Conservation (phyloP, 2,329 filamentous ascomycete species). For the Tolypocladium amazonense region DNA sequence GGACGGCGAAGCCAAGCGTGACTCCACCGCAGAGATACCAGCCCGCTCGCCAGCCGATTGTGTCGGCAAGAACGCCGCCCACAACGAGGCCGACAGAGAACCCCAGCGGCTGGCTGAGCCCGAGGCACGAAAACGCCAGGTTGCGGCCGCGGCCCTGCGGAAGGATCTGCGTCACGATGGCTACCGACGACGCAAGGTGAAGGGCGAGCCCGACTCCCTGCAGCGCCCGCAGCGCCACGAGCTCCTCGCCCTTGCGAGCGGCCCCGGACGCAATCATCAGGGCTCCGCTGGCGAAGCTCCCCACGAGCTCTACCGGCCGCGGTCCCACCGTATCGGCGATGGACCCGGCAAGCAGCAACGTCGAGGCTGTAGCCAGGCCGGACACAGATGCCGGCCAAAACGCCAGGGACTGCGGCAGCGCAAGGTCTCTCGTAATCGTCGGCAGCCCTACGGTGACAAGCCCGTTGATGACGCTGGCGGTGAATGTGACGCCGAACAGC, state of each 20-base stretch:
- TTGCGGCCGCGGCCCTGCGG: constrained; percentile 24
- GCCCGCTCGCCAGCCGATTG: constrained; percentile 34
- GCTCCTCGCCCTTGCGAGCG: constrained; percentile 15
- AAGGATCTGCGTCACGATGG: constrained; percentile 21
- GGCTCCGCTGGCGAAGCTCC: constrained; percentile 17
- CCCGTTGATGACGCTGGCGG: neutral
- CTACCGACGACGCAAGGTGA: constrained; percentile 23
- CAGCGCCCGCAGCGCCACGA: constrained; percentile 26
- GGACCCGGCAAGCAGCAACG: constrained; percentile 26
- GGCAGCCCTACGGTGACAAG: constrained; percentile 18
- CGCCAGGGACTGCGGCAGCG: constrained; percentile 19
- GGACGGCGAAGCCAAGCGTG: constrained; percentile 21
- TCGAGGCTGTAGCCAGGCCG: constrained; percentile 22
- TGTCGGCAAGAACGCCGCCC: constrained; percentile 35
- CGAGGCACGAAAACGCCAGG: constrained; percentile 30
- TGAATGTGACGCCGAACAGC: neutral
- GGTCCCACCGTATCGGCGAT: constrained; percentile 26
- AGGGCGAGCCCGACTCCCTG: constrained; percentile 27
- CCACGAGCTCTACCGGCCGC: constrained; percentile 19
- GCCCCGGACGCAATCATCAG: constrained; percentile 22
- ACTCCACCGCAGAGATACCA: constrained; percentile 30
- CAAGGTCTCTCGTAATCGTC: constrained; percentile 25
- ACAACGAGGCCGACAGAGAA: constrained; percentile 40
- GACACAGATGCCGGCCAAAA: constrained; percentile 29
- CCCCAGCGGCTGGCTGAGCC: constrained; percentile 34